Base-by-base conservation (phyloP, 106 monocot genomes). In the Cymbidium sinense region DNA sequence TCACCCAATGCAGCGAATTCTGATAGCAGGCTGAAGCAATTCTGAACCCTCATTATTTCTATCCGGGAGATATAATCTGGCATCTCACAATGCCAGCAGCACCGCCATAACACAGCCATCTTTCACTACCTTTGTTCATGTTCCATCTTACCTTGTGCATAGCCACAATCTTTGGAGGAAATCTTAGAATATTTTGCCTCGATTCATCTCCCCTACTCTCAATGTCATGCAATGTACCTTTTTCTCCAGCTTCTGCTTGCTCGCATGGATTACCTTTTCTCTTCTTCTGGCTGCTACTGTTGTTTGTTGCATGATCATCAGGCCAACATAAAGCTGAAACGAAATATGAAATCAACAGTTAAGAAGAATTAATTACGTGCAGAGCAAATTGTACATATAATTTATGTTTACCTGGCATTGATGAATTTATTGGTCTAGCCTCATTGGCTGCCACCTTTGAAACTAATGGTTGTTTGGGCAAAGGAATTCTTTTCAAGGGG, bases 91-190 rank as follows among this genome's bases (percentile, higher is more conserved):
- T 86, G 6, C 96, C 96, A 11, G 93, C 91, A 73, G 96, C 91
- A 61, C 96, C 96, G 41, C 96, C 93, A 84, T 89, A 93, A 61
- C 91, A 96, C 39, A 96, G 82, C 96, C 96, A 96, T 81, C 87
- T 89, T 77, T 84, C 88, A 28, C 91, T 88, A 5, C 96, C 93
- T 81, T 77, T 80, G 54, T 93, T 96, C 80, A 82, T 91, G 82
- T 93, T 96, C 93, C 96, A 96, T 80, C 96, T 89, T 21, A 96
- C 85, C 79, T 78, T 87, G 75, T 96, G 93, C 79, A 96, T 73
- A 5, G 96, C 93, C 55, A 93, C 81, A 39, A 75, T 79, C 79
- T 96, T 96, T 55, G 86, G 78, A 55, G 96, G 96, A 31, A 93
- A 89, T 31, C 19, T 81, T 27, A 82, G 75, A 79, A 69, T 29